Percentiles rank a stretch among this genome's conserved stretches.
Conservation (phyloP, 305 asterid genomes). For the Fraxinus angustifolia region DNA sequence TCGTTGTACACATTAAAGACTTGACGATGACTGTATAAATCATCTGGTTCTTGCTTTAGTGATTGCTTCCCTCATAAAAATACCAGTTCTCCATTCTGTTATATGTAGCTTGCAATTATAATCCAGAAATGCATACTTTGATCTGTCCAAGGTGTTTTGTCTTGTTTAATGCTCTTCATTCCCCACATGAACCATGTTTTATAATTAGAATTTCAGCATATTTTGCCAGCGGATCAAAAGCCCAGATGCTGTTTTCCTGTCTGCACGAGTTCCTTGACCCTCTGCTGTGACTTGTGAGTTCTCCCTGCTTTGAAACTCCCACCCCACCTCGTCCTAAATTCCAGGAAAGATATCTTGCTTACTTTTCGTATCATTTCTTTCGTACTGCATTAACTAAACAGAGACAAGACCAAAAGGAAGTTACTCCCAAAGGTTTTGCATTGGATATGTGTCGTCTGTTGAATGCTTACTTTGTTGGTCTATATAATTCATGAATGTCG, state of each 20-base stretch:
- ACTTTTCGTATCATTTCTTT: background rate
- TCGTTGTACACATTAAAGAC: slow-evolving; percentile 72
- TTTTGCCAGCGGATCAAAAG: background rate
- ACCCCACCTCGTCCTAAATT: background rate
- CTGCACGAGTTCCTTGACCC: background rate
- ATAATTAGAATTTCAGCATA: background rate
- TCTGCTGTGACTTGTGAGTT: background rate
- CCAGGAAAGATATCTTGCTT: background rate
- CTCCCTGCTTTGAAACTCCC: background rate
- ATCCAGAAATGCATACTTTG: slow-evolving; percentile 6
- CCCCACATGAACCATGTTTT: background rate
- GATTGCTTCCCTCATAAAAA: slow-evolving; percentile 19
- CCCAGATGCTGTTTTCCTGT: background rate
- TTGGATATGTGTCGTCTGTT: background rate
- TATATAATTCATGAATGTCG: background rate
- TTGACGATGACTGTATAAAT: slow-evolving; percentile 38
- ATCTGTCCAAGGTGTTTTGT: background rate
- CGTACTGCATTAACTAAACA: slow-evolving; percentile 12
- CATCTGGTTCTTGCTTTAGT: slow-evolving; percentile 24
- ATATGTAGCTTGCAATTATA: background rate
- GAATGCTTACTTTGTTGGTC: background rate
- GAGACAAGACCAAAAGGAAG: slow-evolving; percentile 1
- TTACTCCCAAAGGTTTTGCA: background rate
- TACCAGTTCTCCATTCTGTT: slow-evolving; percentile 15
- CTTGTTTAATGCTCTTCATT: background rate